phyloP scores from a whole-genome alignment of 352 stramenopile species.

The Pythium sukuiense region DNA sequence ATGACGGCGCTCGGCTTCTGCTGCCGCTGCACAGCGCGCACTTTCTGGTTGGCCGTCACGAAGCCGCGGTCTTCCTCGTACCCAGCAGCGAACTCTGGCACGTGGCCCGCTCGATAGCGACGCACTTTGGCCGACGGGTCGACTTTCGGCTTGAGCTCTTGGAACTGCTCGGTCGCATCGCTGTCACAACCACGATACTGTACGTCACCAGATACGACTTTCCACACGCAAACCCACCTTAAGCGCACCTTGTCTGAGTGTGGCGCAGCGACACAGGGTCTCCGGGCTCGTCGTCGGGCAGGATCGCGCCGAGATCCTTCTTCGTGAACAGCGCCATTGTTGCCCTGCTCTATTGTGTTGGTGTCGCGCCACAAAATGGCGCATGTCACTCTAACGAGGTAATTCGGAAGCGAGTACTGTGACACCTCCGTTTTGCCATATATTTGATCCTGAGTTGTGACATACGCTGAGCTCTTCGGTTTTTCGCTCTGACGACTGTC shows the following conservation, averaged over 20 bases:
- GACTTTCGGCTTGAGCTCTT: constrained; percentile 75
- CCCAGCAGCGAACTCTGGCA: constrained; percentile 68
- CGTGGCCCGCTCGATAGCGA: constrained; percentile 82
- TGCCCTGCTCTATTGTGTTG: neutral
- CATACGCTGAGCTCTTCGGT: neutral
- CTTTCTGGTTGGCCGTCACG: constrained; percentile 65
- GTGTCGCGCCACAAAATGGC: neutral
- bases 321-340: constrained; percentile 86
- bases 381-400: neutral
- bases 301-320: constrained; percentile 79
- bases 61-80: constrained; percentile 83
- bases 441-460: neutral
- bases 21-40: constrained; percentile 35
- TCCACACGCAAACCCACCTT: neutral
- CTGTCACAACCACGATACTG: constrained; percentile 19
- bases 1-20: constrained; percentile 18
- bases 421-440: constrained; percentile 9
- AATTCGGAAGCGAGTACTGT: neutral
- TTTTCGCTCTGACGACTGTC: neutral
- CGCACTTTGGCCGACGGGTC: constrained; percentile 79
- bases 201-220: neutral
- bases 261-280: constrained; percentile 81
- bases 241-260: constrained; percentile 55
- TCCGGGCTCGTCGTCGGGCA: constrained; percentile 77
- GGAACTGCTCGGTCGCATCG: constrained; percentile 70